Conservation (phyloP, 345 rosid species). For the Kernera saxatilis region DNA sequence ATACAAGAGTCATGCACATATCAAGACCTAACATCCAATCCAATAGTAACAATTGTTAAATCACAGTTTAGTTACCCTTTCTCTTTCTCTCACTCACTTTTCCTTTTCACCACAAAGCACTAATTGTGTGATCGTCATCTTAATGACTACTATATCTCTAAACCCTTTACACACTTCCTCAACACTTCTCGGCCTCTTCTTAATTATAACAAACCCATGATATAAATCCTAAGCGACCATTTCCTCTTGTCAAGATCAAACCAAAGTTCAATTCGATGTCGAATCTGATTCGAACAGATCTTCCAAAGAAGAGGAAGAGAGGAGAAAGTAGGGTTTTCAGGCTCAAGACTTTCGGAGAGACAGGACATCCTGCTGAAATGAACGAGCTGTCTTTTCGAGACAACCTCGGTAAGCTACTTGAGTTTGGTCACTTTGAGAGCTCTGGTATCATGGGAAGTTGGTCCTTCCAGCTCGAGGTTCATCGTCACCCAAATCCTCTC, state of each 20-base stretch:
- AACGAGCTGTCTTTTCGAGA: conserved; percentile 50
- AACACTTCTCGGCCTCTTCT: conserved; percentile 23
- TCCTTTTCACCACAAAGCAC: conserved; percentile 27
- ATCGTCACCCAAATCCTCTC: conserved; percentile 63
- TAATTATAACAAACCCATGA: conserved; percentile 12
- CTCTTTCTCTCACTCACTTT: conserved; percentile 32
- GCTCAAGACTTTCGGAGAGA: conserved; percentile 67
- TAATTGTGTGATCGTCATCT: conserved; percentile 32
- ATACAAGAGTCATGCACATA: conserved; percentile 26
- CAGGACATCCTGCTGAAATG: conserved; percentile 67
- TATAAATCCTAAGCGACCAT: not conserved
- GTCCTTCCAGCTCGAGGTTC: conserved; percentile 91
- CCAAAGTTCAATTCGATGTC: conserved; percentile 16
- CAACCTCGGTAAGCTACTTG: conserved; percentile 56
- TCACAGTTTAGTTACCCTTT: conserved; percentile 22
- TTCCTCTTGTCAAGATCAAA: conserved; percentile 8
- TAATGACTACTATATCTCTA: conserved; percentile 38
- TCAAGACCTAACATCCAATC: conserved; percentile 33
- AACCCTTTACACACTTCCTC: conserved; percentile 31
- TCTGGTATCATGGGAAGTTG: conserved; percentile 48
- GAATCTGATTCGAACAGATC: conserved; percentile 13
- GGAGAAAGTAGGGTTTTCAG: conserved; percentile 58
- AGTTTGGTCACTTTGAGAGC: conserved; percentile 54
- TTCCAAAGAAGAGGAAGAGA: conserved; percentile 68
- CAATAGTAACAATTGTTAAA: conserved; percentile 21